phyloP scores from a whole-genome alignment of 345 rosid species.

The Salix caprea region DNA sequence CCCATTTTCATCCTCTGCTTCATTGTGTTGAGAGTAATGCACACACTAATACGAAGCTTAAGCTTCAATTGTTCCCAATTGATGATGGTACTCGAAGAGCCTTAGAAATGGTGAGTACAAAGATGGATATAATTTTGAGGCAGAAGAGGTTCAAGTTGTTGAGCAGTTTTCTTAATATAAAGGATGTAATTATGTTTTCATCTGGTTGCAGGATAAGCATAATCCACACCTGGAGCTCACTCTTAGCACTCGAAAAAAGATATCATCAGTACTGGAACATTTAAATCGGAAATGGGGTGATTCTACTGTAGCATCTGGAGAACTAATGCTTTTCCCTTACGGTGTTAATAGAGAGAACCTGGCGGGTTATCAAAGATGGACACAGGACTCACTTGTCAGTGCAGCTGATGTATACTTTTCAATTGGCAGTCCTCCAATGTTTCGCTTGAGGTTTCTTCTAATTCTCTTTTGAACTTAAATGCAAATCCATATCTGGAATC shows the following conservation, averaged over 20 bases:
- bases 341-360: slow-evolving; percentile 58
- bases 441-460: slow-evolving; percentile 77
- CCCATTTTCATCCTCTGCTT: slow-evolving; percentile 46
- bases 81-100: slow-evolving; percentile 84
- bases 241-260: slow-evolving; percentile 85
- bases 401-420: slow-evolving; percentile 72
- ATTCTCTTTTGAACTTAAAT: slow-evolving; percentile 9
- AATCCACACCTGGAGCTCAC: slow-evolving; percentile 98
- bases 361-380: slow-evolving; percentile 64
- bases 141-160: slow-evolving; percentile 13
- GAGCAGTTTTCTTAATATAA: slow-evolving; percentile 1
- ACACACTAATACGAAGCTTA: slow-evolving; percentile 58
- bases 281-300: slow-evolving; percentile 92
- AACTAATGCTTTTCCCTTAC: slow-evolving; percentile 79
- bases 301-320: slow-evolving; percentile 77
- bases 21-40: slow-evolving; percentile 44
- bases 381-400: slow-evolving; percentile 57
- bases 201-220: slow-evolving; percentile 72
- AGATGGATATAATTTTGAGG: slow-evolving; percentile 13
- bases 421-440: slow-evolving; percentile 70
- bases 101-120: slow-evolving; percentile 73
- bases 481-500: slow-evolving; percentile 3
- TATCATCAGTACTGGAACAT: slow-evolving; percentile 94
- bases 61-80: slow-evolving; percentile 94
- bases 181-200: slow-evolving; percentile 19